These are phyloP conservation scores for Anisodus tanguticus DNA, from an alignment of 257 asterid species.

Conservation along the genomic window DNA sequence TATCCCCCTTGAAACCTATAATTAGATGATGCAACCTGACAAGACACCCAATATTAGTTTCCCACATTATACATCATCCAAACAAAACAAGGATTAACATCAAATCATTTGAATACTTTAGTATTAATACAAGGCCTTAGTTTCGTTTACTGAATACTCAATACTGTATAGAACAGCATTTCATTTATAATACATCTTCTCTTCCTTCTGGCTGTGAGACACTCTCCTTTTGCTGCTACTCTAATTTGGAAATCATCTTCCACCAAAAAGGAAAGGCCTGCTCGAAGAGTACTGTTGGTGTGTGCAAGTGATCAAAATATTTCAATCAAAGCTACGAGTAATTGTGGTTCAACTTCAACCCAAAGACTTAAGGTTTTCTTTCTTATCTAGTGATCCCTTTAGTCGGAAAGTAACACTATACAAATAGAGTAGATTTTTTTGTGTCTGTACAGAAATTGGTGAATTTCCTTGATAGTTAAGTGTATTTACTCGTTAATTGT, in stretches of 20 bases:
- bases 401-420: background rate
- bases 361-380: conserved; percentile 36
- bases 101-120: background rate
- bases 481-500: background rate
- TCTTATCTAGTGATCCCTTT: background rate
- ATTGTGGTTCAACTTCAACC: conserved; percentile 42
- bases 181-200: conserved; percentile 5
- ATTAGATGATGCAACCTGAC: conserved; percentile 50
- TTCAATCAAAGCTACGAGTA: conserved; percentile 48
- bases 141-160: background rate
- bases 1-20: conserved; percentile 40
- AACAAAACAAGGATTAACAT: background rate
- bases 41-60: conserved; percentile 41
- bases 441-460: no score
- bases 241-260: conserved; percentile 25
- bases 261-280: background rate
- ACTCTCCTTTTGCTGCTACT: conserved; percentile 1
- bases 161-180: background rate
- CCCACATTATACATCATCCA: background rate
- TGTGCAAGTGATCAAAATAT: conserved; percentile 19
- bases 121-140: background rate
- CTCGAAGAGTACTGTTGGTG: background rate
- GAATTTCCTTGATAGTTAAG: no score
- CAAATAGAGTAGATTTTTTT: no score
- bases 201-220: conserved; percentile 28